Conservation (phyloP, 140 eudicot species). For the Cichorium intybus region DNA sequence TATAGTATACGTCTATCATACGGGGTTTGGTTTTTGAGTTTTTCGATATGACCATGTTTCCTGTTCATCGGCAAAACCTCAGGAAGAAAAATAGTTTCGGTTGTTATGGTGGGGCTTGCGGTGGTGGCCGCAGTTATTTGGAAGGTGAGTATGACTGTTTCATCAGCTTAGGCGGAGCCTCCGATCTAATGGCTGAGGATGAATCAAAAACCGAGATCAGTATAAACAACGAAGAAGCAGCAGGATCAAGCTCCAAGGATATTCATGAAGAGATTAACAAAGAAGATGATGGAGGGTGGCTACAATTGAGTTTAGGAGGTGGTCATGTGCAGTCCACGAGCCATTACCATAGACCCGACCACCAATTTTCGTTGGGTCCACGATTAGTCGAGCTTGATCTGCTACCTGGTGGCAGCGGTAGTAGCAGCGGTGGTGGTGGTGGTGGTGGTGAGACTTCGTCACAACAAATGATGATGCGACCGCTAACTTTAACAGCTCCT, state of each 20-base stretch:
- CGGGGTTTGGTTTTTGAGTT: conserved; percentile 24
- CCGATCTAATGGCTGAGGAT: conserved; percentile 41
- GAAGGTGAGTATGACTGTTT: conserved; percentile 12
- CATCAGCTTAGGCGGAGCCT: conserved; percentile 17
- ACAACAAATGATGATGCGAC: background rate
- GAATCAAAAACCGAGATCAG: conserved; percentile 39
- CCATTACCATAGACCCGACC: background rate
- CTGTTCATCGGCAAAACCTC: conserved; percentile 17
- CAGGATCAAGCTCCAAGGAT: conserved; percentile 38
- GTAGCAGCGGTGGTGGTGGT: background rate
- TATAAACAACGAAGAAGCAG: background rate
- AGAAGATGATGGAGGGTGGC: conserved; percentile 51
- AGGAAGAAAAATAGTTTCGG: conserved; percentile 16
- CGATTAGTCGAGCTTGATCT: conserved; percentile 29
- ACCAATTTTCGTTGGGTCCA: conserved; percentile 16
- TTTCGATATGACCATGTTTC: conserved; percentile 69
- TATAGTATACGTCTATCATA: background rate
- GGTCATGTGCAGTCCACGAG: conserved; percentile 10
- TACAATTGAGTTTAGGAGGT: conserved; percentile 58
- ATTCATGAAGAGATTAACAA: conserved; percentile 7
- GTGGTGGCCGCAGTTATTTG: background rate
- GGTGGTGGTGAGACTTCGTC: conserved; percentile 10
- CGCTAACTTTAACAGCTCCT: background rate
- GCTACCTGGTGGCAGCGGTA: background rate
- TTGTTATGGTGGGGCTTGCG: conserved; percentile 2